Percentiles rank a stretch among this genome's conserved stretches.
Evolutionary conservation across 2,329 filamentous ascomycete species (phyloP).

Genomic region (Fusarium sp.): DNA sequence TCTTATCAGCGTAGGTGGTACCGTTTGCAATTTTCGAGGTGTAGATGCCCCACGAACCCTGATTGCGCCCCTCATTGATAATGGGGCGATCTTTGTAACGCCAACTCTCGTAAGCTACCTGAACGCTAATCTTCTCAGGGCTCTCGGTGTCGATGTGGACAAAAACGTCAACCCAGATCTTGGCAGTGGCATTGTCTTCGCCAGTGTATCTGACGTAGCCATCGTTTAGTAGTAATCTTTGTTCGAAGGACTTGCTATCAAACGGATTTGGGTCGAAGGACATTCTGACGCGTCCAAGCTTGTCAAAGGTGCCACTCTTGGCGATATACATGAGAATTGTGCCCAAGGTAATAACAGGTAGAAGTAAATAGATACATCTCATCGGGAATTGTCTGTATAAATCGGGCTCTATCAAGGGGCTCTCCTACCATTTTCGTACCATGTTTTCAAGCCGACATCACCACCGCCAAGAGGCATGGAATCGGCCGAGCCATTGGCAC

Average conservation of each 20-base stretch:
- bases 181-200: slow-evolving; percentile 1
- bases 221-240: neutral
- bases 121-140: neutral
- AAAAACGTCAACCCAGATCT: slow-evolving; percentile 15
- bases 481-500: too few species aligned
- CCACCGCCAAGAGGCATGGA: too few species aligned
- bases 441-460: too few species aligned
- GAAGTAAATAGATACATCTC: neutral
- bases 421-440: too few species aligned
- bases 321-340: slow-evolving; percentile 17
- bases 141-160: slow-evolving; percentile 15
- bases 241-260: neutral
- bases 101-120: slow-evolving; percentile 9
- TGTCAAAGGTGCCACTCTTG: slow-evolving; percentile 19
- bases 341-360: neutral
- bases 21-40: slow-evolving; percentile 21
- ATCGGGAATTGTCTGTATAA: too few species aligned
- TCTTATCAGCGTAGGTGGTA: slow-evolving; percentile 15
- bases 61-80: slow-evolving; percentile 7
- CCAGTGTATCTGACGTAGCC: slow-evolving; percentile 2
- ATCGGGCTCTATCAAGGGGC: too few species aligned
- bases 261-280: slow-evolving; percentile 16
- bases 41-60: slow-evolving; percentile 18
- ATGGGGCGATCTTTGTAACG: neutral
- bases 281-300: slow-evolving; percentile 13